Evolutionary conservation across 129 eudicot species (phyloP), one percentile per base, ranked within the genome.

Genomic region (Flaveria trinervia): DNA sequence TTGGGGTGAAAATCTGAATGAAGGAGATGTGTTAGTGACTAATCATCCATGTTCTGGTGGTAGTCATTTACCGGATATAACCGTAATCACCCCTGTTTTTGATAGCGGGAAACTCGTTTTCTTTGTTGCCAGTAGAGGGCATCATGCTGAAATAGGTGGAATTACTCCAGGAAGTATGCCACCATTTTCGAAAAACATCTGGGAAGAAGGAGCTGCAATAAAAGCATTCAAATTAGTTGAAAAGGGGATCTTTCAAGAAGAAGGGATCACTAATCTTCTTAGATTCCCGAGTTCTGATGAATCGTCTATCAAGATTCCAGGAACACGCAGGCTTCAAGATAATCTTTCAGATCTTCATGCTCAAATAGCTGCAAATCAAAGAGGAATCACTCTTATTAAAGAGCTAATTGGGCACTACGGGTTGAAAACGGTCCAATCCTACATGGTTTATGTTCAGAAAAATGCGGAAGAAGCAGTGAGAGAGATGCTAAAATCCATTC

Each of bases 141-240:
- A 94, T 80, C 98, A 94, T 80, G 97, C 98, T 1, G 98, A 94
- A 79, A 94, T 94, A 16, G 98, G 98, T 9, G 98, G 98, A 26
- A 94, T 94, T 44, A 94, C 98, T 56, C 98, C 98, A 1, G 98
- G 98, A 81, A 94, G 98, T 67, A 94, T 94, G 98, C 98, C 98
- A 0, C 98, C 98, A 3, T 94, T 94, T 78, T 94, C 98, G 10
- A 94, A 94, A 81, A 84, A 89, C 41, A 94, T 94, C 81, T 83
- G 83, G 86, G 98, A 94, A 55, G 98, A 94, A 89, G 98, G 98
- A 69, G 98, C 97, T 72, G 97, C 97, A 16, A 94, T 94, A 16
- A 94, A 91, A 88, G 89, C 98, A 71, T 94, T 94, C 72, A 94
- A 94, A 85, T 89, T 94, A 57, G 98, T 94, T 23, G 96, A 94